These are phyloP conservation scores for Chrysopogon serrulatus DNA, from an alignment of 176 grass and related monocot genomes.

Conservation along the genomic window DNA sequence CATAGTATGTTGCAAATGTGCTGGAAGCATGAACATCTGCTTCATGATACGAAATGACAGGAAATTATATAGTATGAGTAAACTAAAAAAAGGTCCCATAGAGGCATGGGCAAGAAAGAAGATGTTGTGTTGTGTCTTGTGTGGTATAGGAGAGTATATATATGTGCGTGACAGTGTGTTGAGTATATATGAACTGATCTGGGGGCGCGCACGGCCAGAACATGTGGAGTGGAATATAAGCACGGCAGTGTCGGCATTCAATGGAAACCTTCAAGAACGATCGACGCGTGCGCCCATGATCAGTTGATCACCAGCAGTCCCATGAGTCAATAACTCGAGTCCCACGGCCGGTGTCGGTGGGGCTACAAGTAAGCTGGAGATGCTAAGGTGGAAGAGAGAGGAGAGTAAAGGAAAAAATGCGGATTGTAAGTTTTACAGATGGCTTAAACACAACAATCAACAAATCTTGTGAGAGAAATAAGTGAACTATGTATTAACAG, in stretches of 20 bases:
- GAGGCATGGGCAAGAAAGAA: constrained; percentile 17
- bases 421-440: too few species aligned
- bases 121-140: neutral
- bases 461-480: too few species aligned
- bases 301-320: constrained; percentile 18
- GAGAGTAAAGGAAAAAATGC: too few species aligned
- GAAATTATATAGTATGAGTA: neutral
- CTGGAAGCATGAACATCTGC: neutral
- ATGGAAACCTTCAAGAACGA: constrained; percentile 19
- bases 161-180: neutral
- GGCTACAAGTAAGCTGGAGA: too few species aligned
- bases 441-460: too few species aligned
- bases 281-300: neutral
- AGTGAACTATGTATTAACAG: too few species aligned
- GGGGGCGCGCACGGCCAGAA: too few species aligned
- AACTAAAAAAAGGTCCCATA: neutral
- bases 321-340: constrained; percentile 7
- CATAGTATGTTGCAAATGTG: neutral
- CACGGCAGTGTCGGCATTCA: neutral
- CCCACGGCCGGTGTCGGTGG: too few species aligned
- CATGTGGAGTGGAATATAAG: constrained; percentile 24
- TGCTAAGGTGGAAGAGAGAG: too few species aligned
- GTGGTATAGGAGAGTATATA: neutral
- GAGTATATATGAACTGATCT: neutral
- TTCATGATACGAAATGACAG: neutral